These are phyloP conservation scores for Mycena pura DNA, from an alignment of 768 basidiomycete species.

Conservation along the genomic window DNA sequence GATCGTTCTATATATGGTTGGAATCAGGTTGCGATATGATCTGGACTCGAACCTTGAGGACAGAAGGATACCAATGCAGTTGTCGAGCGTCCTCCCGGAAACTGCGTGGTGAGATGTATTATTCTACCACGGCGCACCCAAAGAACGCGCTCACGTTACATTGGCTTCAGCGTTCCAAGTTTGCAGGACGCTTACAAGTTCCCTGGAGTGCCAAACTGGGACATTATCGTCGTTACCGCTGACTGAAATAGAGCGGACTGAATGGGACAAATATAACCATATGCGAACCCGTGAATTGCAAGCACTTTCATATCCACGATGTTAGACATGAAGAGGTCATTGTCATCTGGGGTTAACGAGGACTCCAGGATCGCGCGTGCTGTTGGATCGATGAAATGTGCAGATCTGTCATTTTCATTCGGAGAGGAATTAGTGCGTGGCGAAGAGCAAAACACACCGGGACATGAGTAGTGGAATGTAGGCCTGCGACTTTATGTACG, in stretches of 20 bases:
- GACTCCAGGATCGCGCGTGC: conserved; percentile 76
- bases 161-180: conserved; percentile 62
- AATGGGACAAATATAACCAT: neutral
- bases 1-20: conserved; percentile 41
- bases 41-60: conserved; percentile 45
- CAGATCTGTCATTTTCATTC: conserved; percentile 49
- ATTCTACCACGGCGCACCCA: neutral
- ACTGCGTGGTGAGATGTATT: conserved; percentile 38
- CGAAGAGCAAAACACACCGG: conserved; percentile 42
- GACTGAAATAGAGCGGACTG: conserved; percentile 1
- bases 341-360: conserved; percentile 83
- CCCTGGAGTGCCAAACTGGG: conserved; percentile 84
- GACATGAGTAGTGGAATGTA: conserved; percentile 80
- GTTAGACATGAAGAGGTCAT: conserved; percentile 86
- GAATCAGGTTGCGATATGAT: neutral
- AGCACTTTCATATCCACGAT: conserved; percentile 71
- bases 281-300: conserved; percentile 77
- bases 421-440: neutral
- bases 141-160: conserved; percentile 51
- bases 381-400: conserved; percentile 80
- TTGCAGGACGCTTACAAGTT: conserved; percentile 63
- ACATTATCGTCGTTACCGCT: conserved; percentile 88
- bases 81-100: conserved; percentile 66
- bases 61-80: conserved; percentile 73
- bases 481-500: conserved; percentile 85